Base-by-base conservation (phyloP, 176 grass and related monocot species). In the Juncus effusus region DNA sequence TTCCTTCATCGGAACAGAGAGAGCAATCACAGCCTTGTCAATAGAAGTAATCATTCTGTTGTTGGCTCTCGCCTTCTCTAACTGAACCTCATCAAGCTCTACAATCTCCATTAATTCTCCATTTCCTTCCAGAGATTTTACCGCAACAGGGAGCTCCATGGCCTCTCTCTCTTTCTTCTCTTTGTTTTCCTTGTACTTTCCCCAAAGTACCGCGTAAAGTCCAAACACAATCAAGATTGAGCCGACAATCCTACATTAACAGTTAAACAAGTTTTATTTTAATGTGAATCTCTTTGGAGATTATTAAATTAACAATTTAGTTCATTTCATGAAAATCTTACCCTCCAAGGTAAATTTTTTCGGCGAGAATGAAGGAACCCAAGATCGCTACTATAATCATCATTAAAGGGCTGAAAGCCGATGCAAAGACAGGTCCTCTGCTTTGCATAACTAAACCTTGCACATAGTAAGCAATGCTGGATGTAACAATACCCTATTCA, bases 391-490 rank as follows among this genome's bases (percentile, higher is more conserved):
- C 94, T 68, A 99, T 69, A 67, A 93, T 93, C 94, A 99, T 99
- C 94, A 90, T 99, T 52, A 93, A 83, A 2, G 94, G 94, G 78
- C 94, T 93, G 85, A 99, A 99, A 49, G 94, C 85, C 7, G 94
- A 93, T 65, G 89, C 94, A 73, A 99, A 99, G 6, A 99, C 94
- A 2, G 94, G 94, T 2, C 94, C 94, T 12, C 76, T 66, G 57
- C 54, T 80, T 71, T 99, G 80, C 28, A 99, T 82, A 56, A 99
- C 94, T 67, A 99, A 80, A 4, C 85, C 94, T 86, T 99, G 95
- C 51, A 99, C 95, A 79, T 99, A 99, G 78, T 99, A 99, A 61
- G 95, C 95, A 80, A 99, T 82, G 95, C 95, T 99, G 36, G 95
- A 99, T 76, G 95, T 85, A 72, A 99, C 95, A 59, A 90, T 99